These are phyloP conservation scores for Cercophora newfieldiana DNA, from an alignment of 495 filamentous ascomycete genomes.

Conservation along the genomic window DNA sequence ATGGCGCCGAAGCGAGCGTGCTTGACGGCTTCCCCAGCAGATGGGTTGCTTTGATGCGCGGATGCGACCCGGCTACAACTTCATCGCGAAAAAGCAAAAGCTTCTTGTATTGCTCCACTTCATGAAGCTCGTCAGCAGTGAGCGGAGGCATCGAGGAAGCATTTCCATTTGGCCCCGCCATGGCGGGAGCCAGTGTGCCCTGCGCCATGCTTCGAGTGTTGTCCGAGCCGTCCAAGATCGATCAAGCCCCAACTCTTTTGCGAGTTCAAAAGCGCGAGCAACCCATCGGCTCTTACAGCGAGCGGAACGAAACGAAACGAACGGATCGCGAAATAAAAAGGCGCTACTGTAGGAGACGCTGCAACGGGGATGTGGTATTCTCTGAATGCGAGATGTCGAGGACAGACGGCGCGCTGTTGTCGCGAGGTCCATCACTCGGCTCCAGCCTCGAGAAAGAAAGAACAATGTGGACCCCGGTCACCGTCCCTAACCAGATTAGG, in stretches of 20 bases:
- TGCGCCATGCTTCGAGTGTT: slow-evolving; percentile 21
- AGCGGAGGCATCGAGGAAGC: slow-evolving; percentile 24
- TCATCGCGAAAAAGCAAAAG: slow-evolving; percentile 42
- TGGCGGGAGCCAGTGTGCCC: slow-evolving; percentile 19
- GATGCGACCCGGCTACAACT: slow-evolving; percentile 33
- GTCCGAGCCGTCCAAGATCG: neutral
- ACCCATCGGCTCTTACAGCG: neutral
- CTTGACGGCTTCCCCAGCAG: slow-evolving; percentile 53
- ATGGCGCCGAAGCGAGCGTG: slow-evolving; percentile 4
- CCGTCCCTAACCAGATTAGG: too few relatives aligned
- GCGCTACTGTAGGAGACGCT: neutral
- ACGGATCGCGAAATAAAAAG: neutral
- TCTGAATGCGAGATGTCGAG: too few relatives aligned
- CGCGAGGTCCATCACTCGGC: too few relatives aligned
- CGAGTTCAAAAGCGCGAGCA: neutral
- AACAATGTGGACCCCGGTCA: too few relatives aligned
- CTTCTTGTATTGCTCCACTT: slow-evolving; percentile 35
- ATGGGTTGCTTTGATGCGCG: slow-evolving; percentile 45
- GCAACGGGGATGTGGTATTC: too few relatives aligned
- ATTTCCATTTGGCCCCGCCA: slow-evolving; percentile 6
- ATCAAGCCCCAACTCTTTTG: neutral
- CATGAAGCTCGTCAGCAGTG: slow-evolving; percentile 22
- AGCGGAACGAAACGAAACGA: neutral
- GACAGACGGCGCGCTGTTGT: too few relatives aligned
- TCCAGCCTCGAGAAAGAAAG: too few relatives aligned